Conservation (phyloP, 2,329 filamentous ascomycete genomes). For the Fusarium paranaense region DNA sequence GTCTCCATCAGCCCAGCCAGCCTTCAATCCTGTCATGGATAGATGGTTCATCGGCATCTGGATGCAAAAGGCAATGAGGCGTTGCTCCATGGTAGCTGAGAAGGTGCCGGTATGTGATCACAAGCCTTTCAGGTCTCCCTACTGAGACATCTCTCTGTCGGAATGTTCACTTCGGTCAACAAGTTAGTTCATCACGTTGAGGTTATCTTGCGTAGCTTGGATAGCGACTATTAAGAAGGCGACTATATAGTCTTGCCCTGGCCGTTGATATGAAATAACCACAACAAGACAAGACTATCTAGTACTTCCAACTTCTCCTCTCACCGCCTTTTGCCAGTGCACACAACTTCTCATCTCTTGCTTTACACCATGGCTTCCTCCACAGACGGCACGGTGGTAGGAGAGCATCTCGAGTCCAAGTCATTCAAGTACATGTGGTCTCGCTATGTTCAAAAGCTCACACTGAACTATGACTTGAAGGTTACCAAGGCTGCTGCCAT, state of each 20-base stretch:
- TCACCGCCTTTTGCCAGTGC: not conserved
- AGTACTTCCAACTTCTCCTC: not conserved
- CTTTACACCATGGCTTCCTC: not conserved
- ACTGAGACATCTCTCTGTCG: not conserved
- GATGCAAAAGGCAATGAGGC: not conserved
- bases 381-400: not conserved
- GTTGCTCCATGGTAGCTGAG: not conserved
- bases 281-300: not conserved
- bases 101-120: slow-evolving; percentile 4
- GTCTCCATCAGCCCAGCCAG: not conserved
- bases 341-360: not conserved
- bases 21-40: not conserved
- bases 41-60: not conserved
- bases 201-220: not conserved
- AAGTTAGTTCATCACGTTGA: slow-evolving; percentile 5
- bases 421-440: slow-evolving; percentile 30
- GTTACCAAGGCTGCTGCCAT: not conserved
- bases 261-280: not conserved
- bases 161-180: not conserved
- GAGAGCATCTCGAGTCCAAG: not conserved
- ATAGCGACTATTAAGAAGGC: not conserved
- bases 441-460: slow-evolving; percentile 16
- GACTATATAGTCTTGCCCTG: not conserved
- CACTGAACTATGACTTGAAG: slow-evolving; percentile 13
- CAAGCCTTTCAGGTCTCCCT: not conserved